A percentile compares a stretch with the other conserved stretches of the same genome.
These are phyloP conservation scores for Cladosporium colombiae DNA, from an alignment of 2,329 filamentous ascomycete species.

Conservation along the genomic window DNA sequence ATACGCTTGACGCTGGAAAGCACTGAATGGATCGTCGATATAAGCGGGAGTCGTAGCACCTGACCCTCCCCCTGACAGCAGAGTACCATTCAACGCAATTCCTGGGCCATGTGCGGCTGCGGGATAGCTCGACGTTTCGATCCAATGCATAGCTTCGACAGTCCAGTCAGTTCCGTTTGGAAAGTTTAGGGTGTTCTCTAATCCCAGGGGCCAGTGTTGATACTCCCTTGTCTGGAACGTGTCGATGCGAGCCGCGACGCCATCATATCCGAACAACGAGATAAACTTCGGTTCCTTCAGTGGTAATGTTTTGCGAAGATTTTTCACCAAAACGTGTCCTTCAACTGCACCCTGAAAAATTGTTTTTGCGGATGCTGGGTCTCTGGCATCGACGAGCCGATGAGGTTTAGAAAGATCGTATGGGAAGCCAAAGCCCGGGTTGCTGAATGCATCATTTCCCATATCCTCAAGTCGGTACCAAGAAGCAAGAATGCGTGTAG, in stretches of 20 bases:
- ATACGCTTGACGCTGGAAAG: conserved; percentile 26
- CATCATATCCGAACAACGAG: conserved; percentile 46
- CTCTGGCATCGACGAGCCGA: conserved; percentile 53
- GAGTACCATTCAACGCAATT: conserved; percentile 26
- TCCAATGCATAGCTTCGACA: not conserved
- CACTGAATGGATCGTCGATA: conserved; percentile 29
- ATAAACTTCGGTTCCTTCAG: conserved; percentile 52
- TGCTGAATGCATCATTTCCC: conserved; percentile 19
- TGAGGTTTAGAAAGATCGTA: conserved; percentile 51
- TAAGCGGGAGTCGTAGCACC: conserved; percentile 30
- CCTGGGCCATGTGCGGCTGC: not conserved
- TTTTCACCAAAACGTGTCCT: conserved; percentile 65
- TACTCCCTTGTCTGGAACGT: conserved; percentile 9
- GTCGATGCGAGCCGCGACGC: conserved; percentile 21
- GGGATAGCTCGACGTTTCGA: not conserved
- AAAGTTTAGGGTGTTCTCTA: conserved; percentile 3
- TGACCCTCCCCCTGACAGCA: conserved; percentile 34
- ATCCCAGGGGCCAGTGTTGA: conserved; percentile 3
- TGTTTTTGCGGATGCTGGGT: conserved; percentile 49
- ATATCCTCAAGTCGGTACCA: conserved; percentile 29
- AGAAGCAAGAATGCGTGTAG: conserved; percentile 34
- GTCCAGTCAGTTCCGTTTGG: conserved; percentile 9
- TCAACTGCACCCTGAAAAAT: conserved; percentile 59
- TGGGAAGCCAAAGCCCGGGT: conserved; percentile 48
- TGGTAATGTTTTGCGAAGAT: conserved; percentile 56